These are phyloP conservation scores for Ceratobasidium sp. DNA, from an alignment of 1,284 basidiomycete species.

Conservation along the genomic window DNA sequence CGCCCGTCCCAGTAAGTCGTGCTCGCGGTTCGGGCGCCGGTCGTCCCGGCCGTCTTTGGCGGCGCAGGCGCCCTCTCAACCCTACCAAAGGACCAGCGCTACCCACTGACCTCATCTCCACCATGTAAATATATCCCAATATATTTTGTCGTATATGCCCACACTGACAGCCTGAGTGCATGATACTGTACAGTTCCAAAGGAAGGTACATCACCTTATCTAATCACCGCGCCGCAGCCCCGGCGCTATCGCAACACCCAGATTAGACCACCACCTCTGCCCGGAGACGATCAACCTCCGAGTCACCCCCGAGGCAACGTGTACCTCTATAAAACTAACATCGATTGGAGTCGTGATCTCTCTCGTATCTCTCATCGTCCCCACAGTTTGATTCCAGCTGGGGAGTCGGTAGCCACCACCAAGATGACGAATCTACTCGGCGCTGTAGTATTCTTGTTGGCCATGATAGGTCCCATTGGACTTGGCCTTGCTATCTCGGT, in stretches of 20 bases:
- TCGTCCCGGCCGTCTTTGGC: too few relatives aligned
- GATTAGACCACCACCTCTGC: background rate
- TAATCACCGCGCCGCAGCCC: background rate
- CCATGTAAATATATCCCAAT: too few relatives aligned
- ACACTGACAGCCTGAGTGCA: background rate
- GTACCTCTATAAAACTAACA: background rate
- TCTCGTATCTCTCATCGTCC: background rate
- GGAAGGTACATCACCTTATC: background rate
- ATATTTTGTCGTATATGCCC: background rate
- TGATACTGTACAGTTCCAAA: background rate
- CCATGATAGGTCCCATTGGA: constrained; percentile 56
- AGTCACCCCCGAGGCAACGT: background rate
- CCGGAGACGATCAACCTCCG: background rate
- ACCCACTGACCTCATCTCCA: too few relatives aligned
- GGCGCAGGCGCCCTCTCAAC: too few relatives aligned
- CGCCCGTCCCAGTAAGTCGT: too few relatives aligned
- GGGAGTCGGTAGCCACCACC: background rate
- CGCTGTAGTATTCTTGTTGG: constrained; percentile 55
- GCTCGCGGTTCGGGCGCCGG: too few relatives aligned
- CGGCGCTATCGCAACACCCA: background rate
- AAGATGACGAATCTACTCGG: constrained; percentile 51
- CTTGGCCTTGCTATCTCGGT: constrained; percentile 56
- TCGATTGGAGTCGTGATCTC: background rate
- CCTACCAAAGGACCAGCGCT: too few relatives aligned
- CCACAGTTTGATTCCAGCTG: background rate